Evolutionary conservation across 2,329 filamentous ascomycete genomes (phyloP).

Genomic region (Alternaria ventricosa): DNA sequence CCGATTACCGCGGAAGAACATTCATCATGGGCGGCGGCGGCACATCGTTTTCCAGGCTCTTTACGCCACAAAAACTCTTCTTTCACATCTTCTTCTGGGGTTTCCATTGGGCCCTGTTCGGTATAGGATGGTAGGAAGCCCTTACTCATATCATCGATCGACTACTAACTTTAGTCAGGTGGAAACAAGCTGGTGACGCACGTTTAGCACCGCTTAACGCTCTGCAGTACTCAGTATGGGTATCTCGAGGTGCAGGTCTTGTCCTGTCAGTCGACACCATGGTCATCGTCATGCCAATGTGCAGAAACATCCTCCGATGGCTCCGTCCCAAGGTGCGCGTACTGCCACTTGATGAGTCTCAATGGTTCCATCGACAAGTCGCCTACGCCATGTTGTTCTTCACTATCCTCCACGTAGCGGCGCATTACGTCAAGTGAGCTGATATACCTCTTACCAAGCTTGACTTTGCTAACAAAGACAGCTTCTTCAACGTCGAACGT

Average conservation of each 20-base stretch:
- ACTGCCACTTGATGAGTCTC: slow-evolving; percentile 92
- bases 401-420: slow-evolving; percentile 74
- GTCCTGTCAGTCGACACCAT: slow-evolving; percentile 83
- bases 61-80: slow-evolving; percentile 72
- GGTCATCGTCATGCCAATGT: slow-evolving; percentile 92
- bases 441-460: neutral
- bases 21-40: slow-evolving; percentile 20
- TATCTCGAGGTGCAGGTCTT: slow-evolving; percentile 90
- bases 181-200: slow-evolving; percentile 72
- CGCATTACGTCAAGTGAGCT: slow-evolving; percentile 91
- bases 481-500: slow-evolving; percentile 94
- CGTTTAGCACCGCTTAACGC: slow-evolving; percentile 79
- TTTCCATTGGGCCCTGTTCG: slow-evolving; percentile 80
- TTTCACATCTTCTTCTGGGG: slow-evolving; percentile 86
- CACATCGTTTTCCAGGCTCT: slow-evolving; percentile 40
- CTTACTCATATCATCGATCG: slow-evolving; percentile 20
- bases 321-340: slow-evolving; percentile 86
- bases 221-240: slow-evolving; percentile 89
- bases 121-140: slow-evolving; percentile 76
- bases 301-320: slow-evolving; percentile 84
- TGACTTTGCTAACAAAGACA: slow-evolving; percentile 47
- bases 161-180: slow-evolving; percentile 61
- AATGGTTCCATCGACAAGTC: slow-evolving; percentile 95
- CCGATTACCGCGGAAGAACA: neutral
- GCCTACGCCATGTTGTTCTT: slow-evolving; percentile 89